These are phyloP conservation scores for Pulveroboletus sp. DNA, from an alignment of 768 basidiomycete genomes.

Conservation along the genomic window DNA sequence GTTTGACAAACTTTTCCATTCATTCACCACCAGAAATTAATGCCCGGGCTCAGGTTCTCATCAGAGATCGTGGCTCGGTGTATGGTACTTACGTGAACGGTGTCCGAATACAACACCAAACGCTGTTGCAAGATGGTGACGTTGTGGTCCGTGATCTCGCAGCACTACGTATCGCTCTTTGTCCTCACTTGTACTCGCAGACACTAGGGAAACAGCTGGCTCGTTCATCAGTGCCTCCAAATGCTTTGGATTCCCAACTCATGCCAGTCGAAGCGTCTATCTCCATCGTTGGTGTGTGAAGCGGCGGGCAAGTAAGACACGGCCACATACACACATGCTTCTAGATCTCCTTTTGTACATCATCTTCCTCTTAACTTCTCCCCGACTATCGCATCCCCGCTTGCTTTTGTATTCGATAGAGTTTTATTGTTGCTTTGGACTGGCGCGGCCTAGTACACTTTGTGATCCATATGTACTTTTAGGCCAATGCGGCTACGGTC, in stretches of 20 bases:
- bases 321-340: neutral
- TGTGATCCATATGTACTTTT: too few relatives aligned
- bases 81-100: constrained; percentile 50
- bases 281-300: constrained; percentile 31
- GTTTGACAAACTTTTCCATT: constrained; percentile 23
- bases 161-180: neutral
- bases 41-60: constrained; percentile 33
- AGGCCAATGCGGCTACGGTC: too few relatives aligned
- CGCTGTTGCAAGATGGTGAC: constrained; percentile 39
- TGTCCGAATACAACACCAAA: constrained; percentile 34
- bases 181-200: constrained; percentile 25
- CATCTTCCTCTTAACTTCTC: neutral
- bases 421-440: neutral
- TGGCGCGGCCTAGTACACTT: too few relatives aligned
- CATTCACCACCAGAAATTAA: constrained; percentile 7
- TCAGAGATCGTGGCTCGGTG: constrained; percentile 42
- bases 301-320: neutral
- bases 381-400: neutral
- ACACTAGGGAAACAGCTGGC: constrained; percentile 37
- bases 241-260: constrained; percentile 41
- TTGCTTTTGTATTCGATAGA: constrained; percentile 4
- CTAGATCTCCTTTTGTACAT: neutral
- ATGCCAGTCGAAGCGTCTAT: constrained; percentile 42
- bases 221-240: constrained; percentile 37
- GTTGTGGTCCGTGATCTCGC: constrained; percentile 34